Conservation (phyloP, 2,329 filamentous ascomycete genomes). For the Talaromyces rugulosus region DNA sequence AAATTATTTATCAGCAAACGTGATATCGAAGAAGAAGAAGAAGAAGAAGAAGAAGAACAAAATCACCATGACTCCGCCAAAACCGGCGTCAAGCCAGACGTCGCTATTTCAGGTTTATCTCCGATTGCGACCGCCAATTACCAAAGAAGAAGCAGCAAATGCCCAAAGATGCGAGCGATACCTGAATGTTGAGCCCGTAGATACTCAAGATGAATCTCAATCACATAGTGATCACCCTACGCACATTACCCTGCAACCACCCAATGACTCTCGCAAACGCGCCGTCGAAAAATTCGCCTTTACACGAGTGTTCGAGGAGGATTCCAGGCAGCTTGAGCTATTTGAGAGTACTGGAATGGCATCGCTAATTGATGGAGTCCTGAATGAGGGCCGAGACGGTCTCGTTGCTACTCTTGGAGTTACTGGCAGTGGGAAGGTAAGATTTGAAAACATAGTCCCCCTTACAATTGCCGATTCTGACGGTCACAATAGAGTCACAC, state of each 20-base stretch:
- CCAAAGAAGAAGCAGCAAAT: conserved; percentile 33
- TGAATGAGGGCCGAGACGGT: conserved; percentile 82
- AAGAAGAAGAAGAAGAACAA: background rate
- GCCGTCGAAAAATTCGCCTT: conserved; percentile 93
- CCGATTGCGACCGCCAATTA: conserved; percentile 67
- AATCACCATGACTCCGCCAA: conserved; percentile 37
- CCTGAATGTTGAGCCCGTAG: conserved; percentile 64
- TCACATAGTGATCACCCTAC: conserved; percentile 44
- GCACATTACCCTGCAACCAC: conserved; percentile 73
- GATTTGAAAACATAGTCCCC: background rate
- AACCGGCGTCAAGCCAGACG: conserved; percentile 42
- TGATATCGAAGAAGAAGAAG: background rate
- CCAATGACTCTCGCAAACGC: conserved; percentile 75
- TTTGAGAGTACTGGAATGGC: conserved; percentile 76
- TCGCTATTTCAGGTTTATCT: conserved; percentile 88
- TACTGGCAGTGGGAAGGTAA: conserved; percentile 91
- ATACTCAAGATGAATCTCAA: conserved; percentile 32
- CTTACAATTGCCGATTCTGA: background rate
- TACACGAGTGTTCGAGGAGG: conserved; percentile 86
- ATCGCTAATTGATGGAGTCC: conserved; percentile 72
- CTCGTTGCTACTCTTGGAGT: conserved; percentile 88
- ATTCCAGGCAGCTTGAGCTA: conserved; percentile 76
- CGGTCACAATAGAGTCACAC: conserved; percentile 72
- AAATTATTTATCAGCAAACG: background rate
- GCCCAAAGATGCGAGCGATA: conserved; percentile 56